Conservation (phyloP, 2,329 filamentous ascomycete genomes). For the Aspergillus tamarii region DNA sequence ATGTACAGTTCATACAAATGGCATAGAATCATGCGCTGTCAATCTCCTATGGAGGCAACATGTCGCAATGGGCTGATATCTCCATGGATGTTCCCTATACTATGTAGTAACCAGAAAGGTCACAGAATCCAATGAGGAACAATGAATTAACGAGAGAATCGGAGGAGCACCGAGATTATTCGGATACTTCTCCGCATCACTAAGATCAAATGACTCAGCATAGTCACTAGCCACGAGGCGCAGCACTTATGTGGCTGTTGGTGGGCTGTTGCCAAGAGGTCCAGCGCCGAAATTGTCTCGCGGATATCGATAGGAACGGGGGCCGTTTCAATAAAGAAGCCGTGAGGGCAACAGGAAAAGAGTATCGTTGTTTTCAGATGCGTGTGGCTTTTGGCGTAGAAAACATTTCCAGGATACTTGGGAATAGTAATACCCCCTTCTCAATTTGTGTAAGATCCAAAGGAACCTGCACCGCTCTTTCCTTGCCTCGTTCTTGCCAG, state of each 20-base stretch:
- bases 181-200: not conserved
- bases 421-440: not conserved
- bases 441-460: not conserved
- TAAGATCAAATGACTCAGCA: not conserved
- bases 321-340: not conserved
- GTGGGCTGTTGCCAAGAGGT: not conserved
- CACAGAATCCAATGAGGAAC: not conserved
- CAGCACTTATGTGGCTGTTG: not conserved
- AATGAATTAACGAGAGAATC: slow-evolving; percentile 4
- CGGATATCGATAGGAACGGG: not conserved
- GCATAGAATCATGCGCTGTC: not conserved
- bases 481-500: not conserved
- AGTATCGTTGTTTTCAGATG: not conserved
- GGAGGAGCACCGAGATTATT: slow-evolving; percentile 4
- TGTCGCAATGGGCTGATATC: not conserved
- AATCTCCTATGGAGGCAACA: not conserved
- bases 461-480: not conserved
- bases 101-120: not conserved
- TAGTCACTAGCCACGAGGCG: not conserved
- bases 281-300: not conserved
- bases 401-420: not conserved
- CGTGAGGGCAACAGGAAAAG: not conserved
- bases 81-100: not conserved
- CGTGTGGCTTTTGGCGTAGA: not conserved
- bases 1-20: not conserved